phyloP scores from a whole-genome alignment of 345 rosid genomes.

The Melastoma malabathricum region DNA sequence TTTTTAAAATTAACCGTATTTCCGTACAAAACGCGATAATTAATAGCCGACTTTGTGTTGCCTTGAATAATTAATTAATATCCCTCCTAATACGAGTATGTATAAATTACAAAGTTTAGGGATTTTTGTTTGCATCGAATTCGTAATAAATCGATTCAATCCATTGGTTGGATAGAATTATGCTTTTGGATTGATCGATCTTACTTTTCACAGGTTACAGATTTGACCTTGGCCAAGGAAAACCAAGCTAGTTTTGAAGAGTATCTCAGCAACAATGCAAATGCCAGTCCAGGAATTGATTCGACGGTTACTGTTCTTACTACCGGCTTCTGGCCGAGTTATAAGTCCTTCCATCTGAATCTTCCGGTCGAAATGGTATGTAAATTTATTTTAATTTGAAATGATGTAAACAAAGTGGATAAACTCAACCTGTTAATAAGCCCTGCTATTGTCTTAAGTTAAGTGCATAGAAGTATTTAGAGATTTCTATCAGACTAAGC shows the following conservation, averaged over 20 bases:
- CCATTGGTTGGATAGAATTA: no score
- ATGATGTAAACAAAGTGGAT: background rate
- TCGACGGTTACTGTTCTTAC: constrained; percentile 75
- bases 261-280: constrained; percentile 37
- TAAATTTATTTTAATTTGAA: background rate
- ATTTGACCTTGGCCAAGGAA: constrained; percentile 75
- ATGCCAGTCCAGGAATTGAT: constrained; percentile 59
- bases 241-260: constrained; percentile 62
- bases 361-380: constrained; percentile 73
- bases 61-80: no score
- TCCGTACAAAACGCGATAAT: no score
- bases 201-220: constrained; percentile 40
- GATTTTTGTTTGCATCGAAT: no score
- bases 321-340: constrained; percentile 89
- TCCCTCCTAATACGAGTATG: no score
- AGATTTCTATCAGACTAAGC: constrained; percentile 51
- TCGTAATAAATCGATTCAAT: no score
- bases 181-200: no score
- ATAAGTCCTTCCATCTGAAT: constrained; percentile 64
- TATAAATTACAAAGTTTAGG: no score
- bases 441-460: constrained; percentile 25
- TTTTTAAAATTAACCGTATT: no score
- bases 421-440: background rate
- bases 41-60: no score
- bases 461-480: constrained; percentile 51